phyloP scores from a whole-genome alignment of 176 grass and related monocot species.

The Musa acuminata region DNA sequence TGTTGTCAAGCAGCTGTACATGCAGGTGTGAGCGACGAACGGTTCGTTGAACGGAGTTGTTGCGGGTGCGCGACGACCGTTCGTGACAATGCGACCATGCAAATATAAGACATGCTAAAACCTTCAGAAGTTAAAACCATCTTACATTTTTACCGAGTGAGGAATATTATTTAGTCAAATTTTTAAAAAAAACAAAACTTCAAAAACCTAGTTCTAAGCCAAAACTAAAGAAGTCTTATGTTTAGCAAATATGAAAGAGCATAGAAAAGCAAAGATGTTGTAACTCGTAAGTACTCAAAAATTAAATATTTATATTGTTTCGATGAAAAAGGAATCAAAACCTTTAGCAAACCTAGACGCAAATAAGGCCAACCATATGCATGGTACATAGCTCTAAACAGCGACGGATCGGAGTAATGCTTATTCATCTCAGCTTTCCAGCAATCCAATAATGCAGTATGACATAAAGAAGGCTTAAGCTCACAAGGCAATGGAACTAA shows the following conservation, averaged over 20 bases:
- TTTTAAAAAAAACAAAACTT: neutral
- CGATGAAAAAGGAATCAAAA: conserved; percentile 19
- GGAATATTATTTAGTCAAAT: neutral
- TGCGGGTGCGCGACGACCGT: no score
- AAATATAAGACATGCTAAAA: neutral
- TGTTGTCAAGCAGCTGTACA: no score
- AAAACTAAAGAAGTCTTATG: neutral
- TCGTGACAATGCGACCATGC: no score
- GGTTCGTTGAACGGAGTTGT: no score
- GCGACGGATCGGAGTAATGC: conserved; percentile 39
- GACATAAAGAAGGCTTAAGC: conserved; percentile 46
- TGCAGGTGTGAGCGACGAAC: no score
- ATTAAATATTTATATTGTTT: neutral
- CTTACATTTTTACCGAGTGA: neutral
- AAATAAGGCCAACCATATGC: conserved; percentile 82
- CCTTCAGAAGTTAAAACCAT: neutral
- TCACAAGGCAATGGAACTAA: conserved; percentile 69
- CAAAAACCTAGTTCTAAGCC: neutral
- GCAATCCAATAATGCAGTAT: conserved; percentile 49
- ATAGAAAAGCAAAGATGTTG: neutral
- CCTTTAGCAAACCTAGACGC: conserved; percentile 76
- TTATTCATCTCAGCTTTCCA: conserved; percentile 59
- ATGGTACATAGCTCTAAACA: conserved; percentile 62
- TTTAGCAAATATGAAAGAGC: neutral
- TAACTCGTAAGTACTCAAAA: neutral